Evolutionary conservation across 306 rosid genomes (phyloP).

Genomic region (Cucurbita pepo): DNA sequence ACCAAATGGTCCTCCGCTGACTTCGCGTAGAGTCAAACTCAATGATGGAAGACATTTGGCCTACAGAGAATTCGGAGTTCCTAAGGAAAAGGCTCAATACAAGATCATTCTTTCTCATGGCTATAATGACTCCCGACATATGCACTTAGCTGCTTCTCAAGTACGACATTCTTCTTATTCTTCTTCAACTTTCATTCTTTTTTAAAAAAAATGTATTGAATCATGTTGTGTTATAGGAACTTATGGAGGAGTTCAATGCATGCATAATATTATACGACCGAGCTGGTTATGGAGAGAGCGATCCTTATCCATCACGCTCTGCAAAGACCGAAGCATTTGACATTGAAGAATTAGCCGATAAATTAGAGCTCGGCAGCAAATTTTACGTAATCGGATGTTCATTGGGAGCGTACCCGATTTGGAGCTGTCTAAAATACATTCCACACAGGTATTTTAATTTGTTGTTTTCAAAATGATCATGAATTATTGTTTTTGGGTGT

Average conservation of each 20-base stretch:
- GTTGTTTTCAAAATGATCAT: too few relatives aligned
- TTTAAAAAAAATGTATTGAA: too few relatives aligned
- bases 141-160: too few relatives aligned
- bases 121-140: too few relatives aligned
- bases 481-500: too few relatives aligned
- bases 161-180: background rate
- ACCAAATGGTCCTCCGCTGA: background rate
- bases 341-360: background rate
- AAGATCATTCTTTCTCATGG: background rate
- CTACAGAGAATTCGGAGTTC: background rate
- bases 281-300: background rate
- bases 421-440: background rate
- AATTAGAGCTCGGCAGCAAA: background rate
- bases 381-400: background rate
- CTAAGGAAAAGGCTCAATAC: background rate
- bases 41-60: background rate
- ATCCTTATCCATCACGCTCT: background rate
- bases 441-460: background rate
- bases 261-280: background rate
- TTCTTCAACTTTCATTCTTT: too few relatives aligned
- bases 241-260: background rate
- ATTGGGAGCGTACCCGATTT: background rate
- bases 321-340: background rate
- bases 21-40: background rate
- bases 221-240: background rate